These are phyloP conservation scores for Pythium plurisporium DNA, from an alignment of 352 stramenopile species.

Conservation along the genomic window DNA sequence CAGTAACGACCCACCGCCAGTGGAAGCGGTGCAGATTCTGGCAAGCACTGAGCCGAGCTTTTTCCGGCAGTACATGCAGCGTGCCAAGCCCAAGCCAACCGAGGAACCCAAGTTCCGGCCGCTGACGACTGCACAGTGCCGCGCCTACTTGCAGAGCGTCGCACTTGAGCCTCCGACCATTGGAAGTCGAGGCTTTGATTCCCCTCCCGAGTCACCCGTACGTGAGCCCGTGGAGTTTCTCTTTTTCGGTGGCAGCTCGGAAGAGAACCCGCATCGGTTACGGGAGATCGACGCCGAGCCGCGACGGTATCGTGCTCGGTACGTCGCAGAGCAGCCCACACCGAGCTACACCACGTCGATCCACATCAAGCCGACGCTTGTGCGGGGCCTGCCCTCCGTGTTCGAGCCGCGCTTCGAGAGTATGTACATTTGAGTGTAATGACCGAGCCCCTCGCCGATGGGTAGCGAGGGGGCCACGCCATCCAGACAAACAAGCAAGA, in stretches of 20 bases:
- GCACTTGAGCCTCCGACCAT: constrained; percentile 10
- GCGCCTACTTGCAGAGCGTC: constrained; percentile 13
- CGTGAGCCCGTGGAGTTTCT: constrained; percentile 43
- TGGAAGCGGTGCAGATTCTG: constrained; percentile 3
- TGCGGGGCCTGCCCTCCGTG: constrained; percentile 37
- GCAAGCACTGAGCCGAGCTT: constrained; percentile 8
- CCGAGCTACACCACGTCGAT: constrained; percentile 27
- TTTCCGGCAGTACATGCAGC: constrained; percentile 17
- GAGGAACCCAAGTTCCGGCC: constrained; percentile 11
- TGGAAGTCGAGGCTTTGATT: constrained; percentile 9
- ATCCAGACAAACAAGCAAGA: no score
- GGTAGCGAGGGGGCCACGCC: no score
- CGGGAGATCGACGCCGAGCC: constrained; percentile 28
- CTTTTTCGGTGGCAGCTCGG: constrained; percentile 43
- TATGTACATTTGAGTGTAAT: constrained; percentile 9
- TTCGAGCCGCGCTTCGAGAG: constrained; percentile 34
- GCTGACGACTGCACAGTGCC: constrained; percentile 2
- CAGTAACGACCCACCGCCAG: neutral
- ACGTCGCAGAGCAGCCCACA: constrained; percentile 1
- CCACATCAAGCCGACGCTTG: constrained; percentile 36
- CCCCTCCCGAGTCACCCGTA: neutral
- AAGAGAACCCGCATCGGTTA: constrained; percentile 27
- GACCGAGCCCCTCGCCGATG: constrained; percentile 5
- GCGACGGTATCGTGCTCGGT: constrained; percentile 13
- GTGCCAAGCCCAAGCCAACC: neutral